A percentile compares a stretch with the other conserved stretches of the same genome.
Evolutionary conservation across 106 monocot species (phyloP).

Genomic region (Allium cepa): DNA sequence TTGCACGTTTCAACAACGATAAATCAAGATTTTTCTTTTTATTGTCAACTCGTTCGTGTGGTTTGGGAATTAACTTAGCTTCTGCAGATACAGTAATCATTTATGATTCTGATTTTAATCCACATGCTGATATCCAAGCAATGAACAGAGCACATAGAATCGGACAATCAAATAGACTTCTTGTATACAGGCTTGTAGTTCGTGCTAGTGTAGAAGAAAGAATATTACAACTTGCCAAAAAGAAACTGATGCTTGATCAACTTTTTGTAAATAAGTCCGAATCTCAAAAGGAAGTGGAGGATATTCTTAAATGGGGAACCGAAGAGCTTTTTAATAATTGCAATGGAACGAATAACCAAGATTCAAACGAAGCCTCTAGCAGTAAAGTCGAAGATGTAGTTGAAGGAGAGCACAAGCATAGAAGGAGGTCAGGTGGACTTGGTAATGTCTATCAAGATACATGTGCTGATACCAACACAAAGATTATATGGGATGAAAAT

Average conservation of each 20-base stretch:
- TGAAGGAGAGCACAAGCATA: slow-evolving; percentile 55
- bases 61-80: slow-evolving; percentile 95
- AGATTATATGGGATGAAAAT: slow-evolving; percentile 85
- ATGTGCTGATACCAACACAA: slow-evolving; percentile 65
- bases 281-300: slow-evolving; percentile 95
- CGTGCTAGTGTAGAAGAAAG: slow-evolving; percentile 98
- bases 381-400: slow-evolving; percentile 28
- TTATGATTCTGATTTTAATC: slow-evolving; percentile 99
- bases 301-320: slow-evolving; percentile 97
- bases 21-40: slow-evolving; percentile 91
- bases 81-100: slow-evolving; percentile 97
- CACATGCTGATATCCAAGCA: slow-evolving; percentile 99
- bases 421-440: slow-evolving; percentile 68
- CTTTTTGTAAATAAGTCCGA: slow-evolving; percentile 96
- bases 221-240: slow-evolving; percentile 94
- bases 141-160: slow-evolving; percentile 99
- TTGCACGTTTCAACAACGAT: slow-evolving; percentile 90
- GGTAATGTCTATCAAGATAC: slow-evolving; percentile 88
- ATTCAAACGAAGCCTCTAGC: slow-evolving; percentile 40
- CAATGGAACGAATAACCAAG: slow-evolving; percentile 32
- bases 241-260: slow-evolving; percentile 98
- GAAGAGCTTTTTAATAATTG: slow-evolving; percentile 79
- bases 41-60: slow-evolving; percentile 94
- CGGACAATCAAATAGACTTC: slow-evolving; percentile 87
- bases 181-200: slow-evolving; percentile 95